Evolutionary conservation across 495 filamentous ascomycete genomes (phyloP).

Genomic region (Aspergillus saccharolyticus): DNA sequence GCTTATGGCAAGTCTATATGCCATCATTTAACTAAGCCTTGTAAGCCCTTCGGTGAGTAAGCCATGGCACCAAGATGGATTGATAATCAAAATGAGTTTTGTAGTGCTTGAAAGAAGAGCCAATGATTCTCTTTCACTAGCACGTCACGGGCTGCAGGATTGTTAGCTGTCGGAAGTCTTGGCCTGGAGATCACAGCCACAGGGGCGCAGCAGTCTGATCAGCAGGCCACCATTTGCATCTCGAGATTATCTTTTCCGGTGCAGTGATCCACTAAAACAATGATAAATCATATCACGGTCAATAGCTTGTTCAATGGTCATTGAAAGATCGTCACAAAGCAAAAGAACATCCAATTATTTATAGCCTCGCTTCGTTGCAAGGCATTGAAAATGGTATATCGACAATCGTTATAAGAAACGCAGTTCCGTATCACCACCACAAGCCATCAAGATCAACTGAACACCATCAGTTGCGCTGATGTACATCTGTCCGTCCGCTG

Average conservation of each 20-base stretch:
- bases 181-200: neutral
- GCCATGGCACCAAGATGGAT: neutral
- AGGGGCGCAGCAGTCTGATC: neutral
- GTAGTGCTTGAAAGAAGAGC: neutral
- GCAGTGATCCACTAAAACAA: no score
- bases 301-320: neutral
- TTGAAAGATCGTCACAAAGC: neutral
- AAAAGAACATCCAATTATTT: no score
- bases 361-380: no score
- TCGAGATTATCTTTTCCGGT: no score
- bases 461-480: constrained; percentile 16
- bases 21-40: neutral
- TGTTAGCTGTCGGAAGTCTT: neutral
- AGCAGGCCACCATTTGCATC: neutral
- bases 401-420: neutral
- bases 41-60: neutral
- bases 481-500: constrained; percentile 44
- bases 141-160: neutral
- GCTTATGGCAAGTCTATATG: neutral
- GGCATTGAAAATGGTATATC: neutral
- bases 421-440: neutral
- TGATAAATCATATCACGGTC: neutral
- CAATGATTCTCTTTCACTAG: neutral
- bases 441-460: neutral
- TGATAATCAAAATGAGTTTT: neutral